These are phyloP conservation scores for Microthyrium microscopicum DNA, from an alignment of 2,329 filamentous ascomycete species.

Conservation along the genomic window DNA sequence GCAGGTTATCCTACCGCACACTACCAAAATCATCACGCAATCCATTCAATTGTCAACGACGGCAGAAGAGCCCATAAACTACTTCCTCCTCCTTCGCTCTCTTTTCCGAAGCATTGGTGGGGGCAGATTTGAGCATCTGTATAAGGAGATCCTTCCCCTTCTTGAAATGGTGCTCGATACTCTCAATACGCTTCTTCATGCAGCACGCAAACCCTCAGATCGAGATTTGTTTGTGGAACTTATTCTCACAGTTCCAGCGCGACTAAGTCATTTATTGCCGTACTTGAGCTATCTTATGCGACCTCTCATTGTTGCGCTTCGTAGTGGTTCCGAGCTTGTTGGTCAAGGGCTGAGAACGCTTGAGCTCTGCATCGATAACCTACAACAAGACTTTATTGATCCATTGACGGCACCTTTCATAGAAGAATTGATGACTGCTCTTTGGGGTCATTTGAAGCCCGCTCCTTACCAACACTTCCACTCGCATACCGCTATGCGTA, in stretches of 20 bases:
- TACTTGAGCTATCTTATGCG: constrained; percentile 96
- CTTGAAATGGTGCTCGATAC: constrained; percentile 96
- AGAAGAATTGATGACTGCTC: constrained; percentile 91
- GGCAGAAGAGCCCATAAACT: constrained; percentile 96
- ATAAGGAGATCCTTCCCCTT: constrained; percentile 92
- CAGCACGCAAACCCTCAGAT: constrained; percentile 77
- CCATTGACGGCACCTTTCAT: constrained; percentile 99
- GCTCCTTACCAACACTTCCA: constrained; percentile 95
- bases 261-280: constrained; percentile 83
- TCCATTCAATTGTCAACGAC: constrained; percentile 92
- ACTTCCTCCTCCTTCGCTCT: constrained; percentile 82
- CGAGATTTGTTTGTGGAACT: constrained; percentile 94
- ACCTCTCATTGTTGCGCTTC: constrained; percentile 84
- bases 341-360: constrained; percentile 85
- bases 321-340: constrained; percentile 82
- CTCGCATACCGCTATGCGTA: constrained; percentile 92
- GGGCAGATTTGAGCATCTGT: constrained; percentile 91
- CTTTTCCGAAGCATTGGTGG: constrained; percentile 94
- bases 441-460: constrained; percentile 90
- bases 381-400: constrained; percentile 93
- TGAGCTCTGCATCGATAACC: constrained; percentile 92
- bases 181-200: constrained; percentile 82
- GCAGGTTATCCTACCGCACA: constrained; percentile 83
- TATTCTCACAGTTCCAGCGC: constrained; percentile 85
- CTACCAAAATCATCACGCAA: constrained; percentile 92